Evolutionary conservation across 495 filamentous ascomycete genomes (phyloP).

Genomic region (Penicillium macrosclerotiorum): DNA sequence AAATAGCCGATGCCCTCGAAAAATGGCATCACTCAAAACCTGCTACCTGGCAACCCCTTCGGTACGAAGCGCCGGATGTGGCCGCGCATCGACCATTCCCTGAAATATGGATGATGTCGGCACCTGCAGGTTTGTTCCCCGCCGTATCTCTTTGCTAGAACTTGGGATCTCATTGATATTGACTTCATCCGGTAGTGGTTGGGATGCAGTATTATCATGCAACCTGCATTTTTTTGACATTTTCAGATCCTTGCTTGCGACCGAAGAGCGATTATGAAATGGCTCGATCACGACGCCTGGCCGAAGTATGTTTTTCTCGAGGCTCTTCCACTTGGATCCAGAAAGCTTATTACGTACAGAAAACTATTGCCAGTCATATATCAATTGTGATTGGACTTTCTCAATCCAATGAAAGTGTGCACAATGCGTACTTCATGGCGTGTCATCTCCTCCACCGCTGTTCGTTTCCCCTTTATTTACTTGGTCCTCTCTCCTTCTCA

Average conservation of each 20-base stretch:
- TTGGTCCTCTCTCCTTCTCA: neutral
- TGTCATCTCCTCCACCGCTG: constrained; percentile 39
- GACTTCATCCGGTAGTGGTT: constrained; percentile 25
- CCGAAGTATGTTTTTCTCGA: constrained; percentile 28
- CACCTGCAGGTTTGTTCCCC: constrained; percentile 28
- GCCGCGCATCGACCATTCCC: constrained; percentile 32
- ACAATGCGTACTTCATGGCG: constrained; percentile 41
- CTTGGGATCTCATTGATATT: neutral
- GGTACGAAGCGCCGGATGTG: constrained; percentile 28
- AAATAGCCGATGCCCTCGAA: constrained; percentile 25
- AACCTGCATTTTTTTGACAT: constrained; percentile 31
- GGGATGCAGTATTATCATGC: constrained; percentile 41
- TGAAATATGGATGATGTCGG: constrained; percentile 42
- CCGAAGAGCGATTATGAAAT: constrained; percentile 28
- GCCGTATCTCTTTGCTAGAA: neutral
- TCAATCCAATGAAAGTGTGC: constrained; percentile 38
- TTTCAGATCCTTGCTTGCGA: constrained; percentile 24
- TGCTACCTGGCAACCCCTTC: constrained; percentile 36
- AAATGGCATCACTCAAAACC: constrained; percentile 31
- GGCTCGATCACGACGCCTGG: constrained; percentile 24
- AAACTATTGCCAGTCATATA: constrained; percentile 31
- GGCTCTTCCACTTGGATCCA: neutral
- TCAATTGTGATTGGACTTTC: constrained; percentile 35
- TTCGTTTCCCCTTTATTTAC: constrained; percentile 13
- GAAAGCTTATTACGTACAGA: too few species aligned